phyloP scores from a whole-genome alignment of 441 rosid genomes.

The Arabidopsis lyrata region DNA sequence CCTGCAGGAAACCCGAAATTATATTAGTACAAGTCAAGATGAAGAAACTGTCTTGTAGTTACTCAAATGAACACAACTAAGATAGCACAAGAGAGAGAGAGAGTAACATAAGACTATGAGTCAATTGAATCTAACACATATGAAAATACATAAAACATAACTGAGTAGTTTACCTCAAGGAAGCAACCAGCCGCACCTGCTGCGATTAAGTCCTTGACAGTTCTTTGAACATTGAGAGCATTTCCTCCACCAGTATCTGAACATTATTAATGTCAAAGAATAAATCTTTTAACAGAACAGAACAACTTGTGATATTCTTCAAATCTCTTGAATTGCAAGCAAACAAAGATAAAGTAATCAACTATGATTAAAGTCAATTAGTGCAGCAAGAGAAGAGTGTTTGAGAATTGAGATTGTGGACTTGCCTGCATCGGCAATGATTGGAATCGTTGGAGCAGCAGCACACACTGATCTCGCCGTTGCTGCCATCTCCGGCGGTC shows the following conservation, averaged over 20 bases:
- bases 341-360: background rate
- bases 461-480: constrained; percentile 54
- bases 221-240: constrained; percentile 65
- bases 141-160: background rate
- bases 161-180: constrained; percentile 52
- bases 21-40: constrained; percentile 20
- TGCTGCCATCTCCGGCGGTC: constrained; percentile 62
- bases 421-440: constrained; percentile 56
- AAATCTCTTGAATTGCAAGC: background rate
- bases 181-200: constrained; percentile 69
- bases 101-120: background rate
- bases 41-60: constrained; percentile 18
- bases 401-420: background rate
- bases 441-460: constrained; percentile 53
- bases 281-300: background rate
- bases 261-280: constrained; percentile 3
- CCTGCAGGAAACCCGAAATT: constrained; percentile 41
- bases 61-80: constrained; percentile 2
- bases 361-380: background rate
- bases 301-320: background rate
- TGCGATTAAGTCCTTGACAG: constrained; percentile 58
- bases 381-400: background rate
- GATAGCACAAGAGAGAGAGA: background rate
- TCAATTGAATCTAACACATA: background rate
- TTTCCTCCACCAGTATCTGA: constrained; percentile 64